Base-by-base conservation (phyloP, 1,284 basidiomycete species). In the Rhodotorula sp. region DNA sequence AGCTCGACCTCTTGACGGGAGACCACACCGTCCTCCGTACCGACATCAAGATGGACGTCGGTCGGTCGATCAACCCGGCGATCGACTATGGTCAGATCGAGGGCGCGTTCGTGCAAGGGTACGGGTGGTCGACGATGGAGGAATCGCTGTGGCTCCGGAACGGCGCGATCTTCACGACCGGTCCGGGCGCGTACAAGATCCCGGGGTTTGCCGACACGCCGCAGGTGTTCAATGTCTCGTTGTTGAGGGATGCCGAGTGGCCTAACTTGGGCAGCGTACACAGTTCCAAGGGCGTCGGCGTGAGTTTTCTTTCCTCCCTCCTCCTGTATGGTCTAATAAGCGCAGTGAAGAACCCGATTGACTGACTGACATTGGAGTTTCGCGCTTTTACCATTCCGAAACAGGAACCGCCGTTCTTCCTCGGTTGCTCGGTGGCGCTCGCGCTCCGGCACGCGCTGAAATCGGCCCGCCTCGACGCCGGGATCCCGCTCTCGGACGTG, bases 81-180 rank as follows among this genome's bases (percentile, higher is more conserved):
- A 80, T 82, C 64, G 81, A 82, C 66, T 79, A 80, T n/a, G 81
- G 56, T 18, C 81, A 82, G 71, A 79, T 82, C 28, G 68, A 73
- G n/a, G 67, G 70, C 14, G 64, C 68, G 2, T 65, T 62, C 58
- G 55, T 67, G 2, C 54, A 77, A 76, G 75, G 77, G 69, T 48
- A 75, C 75, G 80, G 81, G 2, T 74, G 81, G 65, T 73, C 72
- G 34, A 82, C 81, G 31, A 78, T 80, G 52, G 81, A 82, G 63
- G 81, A 82, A 70, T 76, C 74, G 15, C 69, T 81, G 0, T 81
- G 79, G 77, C 68, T 79, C 28, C 64, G 77, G 48, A 80, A 79
- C 38, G 81, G 81, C 5, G 77, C 79, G 45, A 76, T 81, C 21
- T 78, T 79, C 12, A 82, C 81, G 10, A 70, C 76, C 6, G 81